Conservation (phyloP, 2,329 filamentous ascomycete genomes). For the Fusarium sp. region DNA sequence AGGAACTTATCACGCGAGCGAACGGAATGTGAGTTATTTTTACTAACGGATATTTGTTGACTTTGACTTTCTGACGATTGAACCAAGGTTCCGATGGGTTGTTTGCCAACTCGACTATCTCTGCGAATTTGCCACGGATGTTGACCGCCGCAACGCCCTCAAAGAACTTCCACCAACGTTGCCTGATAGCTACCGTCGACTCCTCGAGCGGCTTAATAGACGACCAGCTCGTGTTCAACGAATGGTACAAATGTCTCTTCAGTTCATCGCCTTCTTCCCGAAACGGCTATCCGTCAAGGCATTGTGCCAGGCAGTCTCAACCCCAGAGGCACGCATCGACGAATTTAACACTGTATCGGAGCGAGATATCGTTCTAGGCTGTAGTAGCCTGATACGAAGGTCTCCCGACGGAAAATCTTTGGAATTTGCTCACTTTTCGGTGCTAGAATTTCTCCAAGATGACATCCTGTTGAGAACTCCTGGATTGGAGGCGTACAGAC, state of each 20-base stretch:
- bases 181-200: conserved; percentile 13
- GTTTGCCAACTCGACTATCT: conserved; percentile 34
- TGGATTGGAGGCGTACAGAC: neutral
- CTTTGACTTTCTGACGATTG: neutral
- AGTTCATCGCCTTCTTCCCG: neutral
- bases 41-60: accelerated
- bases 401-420: neutral
- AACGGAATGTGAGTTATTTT: conserved; percentile 20
- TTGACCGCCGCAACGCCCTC: conserved; percentile 14
- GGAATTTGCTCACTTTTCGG: conserved; percentile 31
- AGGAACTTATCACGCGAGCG: neutral
- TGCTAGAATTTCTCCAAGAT: conserved; percentile 23
- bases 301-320: conserved; percentile 17
- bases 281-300: neutral
- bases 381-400: conserved; percentile 23
- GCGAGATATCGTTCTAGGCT: conserved; percentile 1
- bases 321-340: neutral
- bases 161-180: conserved; percentile 4
- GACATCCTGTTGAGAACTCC: neutral
- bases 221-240: neutral
- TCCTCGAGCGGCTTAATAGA: neutral
- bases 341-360: neutral
- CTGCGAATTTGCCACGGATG: conserved; percentile 9
- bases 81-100: conserved; percentile 32
- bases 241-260: conserved; percentile 14